Percentiles rank a stretch among this genome's conserved stretches.
Conservation (phyloP, 2,329 filamentous ascomycete species). For the Aspergillus spinulosporus region DNA sequence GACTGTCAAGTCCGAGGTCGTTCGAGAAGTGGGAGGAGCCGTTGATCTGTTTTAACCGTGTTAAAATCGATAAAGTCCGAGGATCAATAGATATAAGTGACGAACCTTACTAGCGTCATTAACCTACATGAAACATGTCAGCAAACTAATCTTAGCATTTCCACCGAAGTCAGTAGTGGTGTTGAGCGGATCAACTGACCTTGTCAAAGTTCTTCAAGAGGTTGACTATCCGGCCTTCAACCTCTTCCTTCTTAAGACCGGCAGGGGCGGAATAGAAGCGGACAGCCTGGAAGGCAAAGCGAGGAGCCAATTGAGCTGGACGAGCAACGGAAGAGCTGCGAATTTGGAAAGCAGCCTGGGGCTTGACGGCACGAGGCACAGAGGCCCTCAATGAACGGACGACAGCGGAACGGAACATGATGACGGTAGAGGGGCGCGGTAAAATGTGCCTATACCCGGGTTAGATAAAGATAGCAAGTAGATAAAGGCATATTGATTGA, state of each 20-base stretch:
- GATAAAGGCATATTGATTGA: slow-evolving; percentile 14
- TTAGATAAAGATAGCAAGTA: neutral
- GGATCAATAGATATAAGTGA: neutral
- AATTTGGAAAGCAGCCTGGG: slow-evolving; percentile 61
- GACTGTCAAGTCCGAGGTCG: slow-evolving; percentile 92
- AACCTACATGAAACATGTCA: slow-evolving; percentile 30
- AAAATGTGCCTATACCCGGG: slow-evolving; percentile 3
- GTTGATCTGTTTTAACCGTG: slow-evolving; percentile 66
- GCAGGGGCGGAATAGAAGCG: slow-evolving; percentile 84
- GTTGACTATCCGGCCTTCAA: slow-evolving; percentile 88
- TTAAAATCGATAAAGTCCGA: slow-evolving; percentile 21
- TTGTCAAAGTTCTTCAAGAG: slow-evolving; percentile 97
- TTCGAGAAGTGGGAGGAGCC: slow-evolving; percentile 87
- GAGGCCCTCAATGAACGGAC: slow-evolving; percentile 70
- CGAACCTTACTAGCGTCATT: slow-evolving; percentile 44
- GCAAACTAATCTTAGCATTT: slow-evolving; percentile 1
- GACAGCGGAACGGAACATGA: slow-evolving; percentile 87
- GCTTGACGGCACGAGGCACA: slow-evolving; percentile 53
- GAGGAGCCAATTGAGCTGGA: slow-evolving; percentile 61
- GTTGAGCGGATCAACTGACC: slow-evolving; percentile 53
- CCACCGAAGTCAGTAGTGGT: neutral
- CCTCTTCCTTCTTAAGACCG: slow-evolving; percentile 76
- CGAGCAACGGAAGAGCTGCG: slow-evolving; percentile 62
- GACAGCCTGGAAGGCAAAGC: slow-evolving; percentile 66
- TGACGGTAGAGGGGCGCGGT: slow-evolving; percentile 35